phyloP scores from a whole-genome alignment of 2,329 filamentous ascomycete species.

The Fusarium annulatum region DNA sequence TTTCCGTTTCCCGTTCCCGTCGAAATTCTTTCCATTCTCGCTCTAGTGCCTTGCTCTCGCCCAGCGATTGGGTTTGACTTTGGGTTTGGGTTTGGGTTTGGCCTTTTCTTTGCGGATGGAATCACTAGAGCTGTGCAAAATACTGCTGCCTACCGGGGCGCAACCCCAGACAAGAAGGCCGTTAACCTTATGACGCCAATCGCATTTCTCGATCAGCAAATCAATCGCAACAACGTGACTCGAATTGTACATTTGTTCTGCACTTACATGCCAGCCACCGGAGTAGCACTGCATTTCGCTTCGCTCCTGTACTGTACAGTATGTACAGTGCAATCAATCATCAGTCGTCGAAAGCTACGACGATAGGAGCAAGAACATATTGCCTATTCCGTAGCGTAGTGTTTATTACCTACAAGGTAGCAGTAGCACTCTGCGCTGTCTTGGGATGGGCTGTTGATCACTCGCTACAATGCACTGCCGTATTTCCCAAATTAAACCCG shows the following conservation, averaged over 20 bases:
- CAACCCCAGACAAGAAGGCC: slow-evolving; percentile 33
- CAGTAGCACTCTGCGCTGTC: slow-evolving; percentile 26
- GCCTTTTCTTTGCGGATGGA: slow-evolving; percentile 1
- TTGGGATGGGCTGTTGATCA: slow-evolving; percentile 2
- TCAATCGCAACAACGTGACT: slow-evolving; percentile 2
- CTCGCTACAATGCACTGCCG: slow-evolving; percentile 6
- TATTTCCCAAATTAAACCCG: slow-evolving; percentile 30
- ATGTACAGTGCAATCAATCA: neutral
- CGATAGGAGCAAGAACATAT: neutral
- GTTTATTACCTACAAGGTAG: slow-evolving; percentile 2
- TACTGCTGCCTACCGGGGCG: slow-evolving; percentile 32
- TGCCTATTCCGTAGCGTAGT: neutral
- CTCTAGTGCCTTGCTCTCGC: neutral
- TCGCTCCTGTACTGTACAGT: neutral
- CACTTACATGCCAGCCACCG: neutral
- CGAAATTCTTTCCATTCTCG: neutral
- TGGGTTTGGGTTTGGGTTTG: neutral
- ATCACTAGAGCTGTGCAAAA: slow-evolving; percentile 12
- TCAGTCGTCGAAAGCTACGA: neutral
- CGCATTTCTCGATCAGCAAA: slow-evolving; percentile 6
- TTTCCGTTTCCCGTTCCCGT: slow-evolving; percentile 12
- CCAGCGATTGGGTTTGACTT: slow-evolving; percentile 10
- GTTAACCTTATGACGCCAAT: slow-evolving; percentile 26
- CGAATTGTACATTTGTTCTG: neutral
- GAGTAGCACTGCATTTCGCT: slow-evolving; percentile 28